Evolutionary conservation across 768 basidiomycete species (phyloP), one percentile per base, ranked within the genome.

Genomic region (Leccinum longicurvipes): DNA sequence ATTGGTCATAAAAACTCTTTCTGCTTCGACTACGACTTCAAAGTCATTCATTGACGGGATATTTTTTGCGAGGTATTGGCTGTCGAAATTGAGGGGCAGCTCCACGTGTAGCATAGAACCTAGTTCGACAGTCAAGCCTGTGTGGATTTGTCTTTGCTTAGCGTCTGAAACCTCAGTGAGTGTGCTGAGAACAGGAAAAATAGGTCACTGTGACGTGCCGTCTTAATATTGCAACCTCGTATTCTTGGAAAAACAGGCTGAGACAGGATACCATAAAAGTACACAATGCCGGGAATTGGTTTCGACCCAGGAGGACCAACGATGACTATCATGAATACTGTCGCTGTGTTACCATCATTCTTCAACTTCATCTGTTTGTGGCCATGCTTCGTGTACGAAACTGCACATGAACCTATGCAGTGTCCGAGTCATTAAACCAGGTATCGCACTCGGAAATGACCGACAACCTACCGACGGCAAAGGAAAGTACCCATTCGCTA

Each of bases 261-360:
- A 97, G 79, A 47, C 83, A 79, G 14, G 73, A 73, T n/a, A 82
- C 72, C 23, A 95, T 69, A 0, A 82, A 69, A 15, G 86, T 82
- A 73, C 91, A 98, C 10, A 98, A 73, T 0, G 91, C 82, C 0
- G 93, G 89, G 67, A 86, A 93, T 72, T 89, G 81, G 55, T 87
- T 80, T 60, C 88, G 84, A 0, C 89, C 84, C 7, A 95, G 74
- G 24, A 97, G 82, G 9, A 95, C 92, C 25, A 97, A 91, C 50
- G 60, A 63, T 12, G 64, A 60, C 58, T 63, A 47, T 25, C 50
- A 21, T 42, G 17, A 54, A 45, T 17, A 28, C 19, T 31, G 47
- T 23, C 6, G 12, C 21, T n/a, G 6, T 3, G 27, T 15, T 7
- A 1, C 42, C n/a, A 29, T 2, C 12, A 34, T 46, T 49, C n/a